Evolutionary conservation across 225 moss, liverwort and hornwort genomes (phyloP).

Genomic region (Straminergon stramineum): DNA sequence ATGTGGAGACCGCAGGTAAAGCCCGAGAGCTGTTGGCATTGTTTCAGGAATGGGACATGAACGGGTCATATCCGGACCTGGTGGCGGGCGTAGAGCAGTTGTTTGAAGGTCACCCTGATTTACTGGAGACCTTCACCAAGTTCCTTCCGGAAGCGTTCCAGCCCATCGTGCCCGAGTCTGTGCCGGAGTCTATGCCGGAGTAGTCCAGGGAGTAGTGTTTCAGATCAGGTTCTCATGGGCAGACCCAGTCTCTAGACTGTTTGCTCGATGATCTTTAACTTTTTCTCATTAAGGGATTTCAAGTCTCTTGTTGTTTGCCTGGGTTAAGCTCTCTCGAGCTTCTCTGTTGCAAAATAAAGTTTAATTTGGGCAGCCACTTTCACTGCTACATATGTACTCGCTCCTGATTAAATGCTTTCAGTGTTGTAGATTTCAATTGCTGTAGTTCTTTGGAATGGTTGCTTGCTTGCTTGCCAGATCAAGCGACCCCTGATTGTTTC

Average conservation of each 20-base stretch:
- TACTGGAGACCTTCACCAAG: neutral
- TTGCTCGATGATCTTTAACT: neutral
- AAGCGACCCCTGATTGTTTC: neutral
- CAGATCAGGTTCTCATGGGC: too few species aligned
- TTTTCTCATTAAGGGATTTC: neutral
- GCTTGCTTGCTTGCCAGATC: neutral
- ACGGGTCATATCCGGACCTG: neutral
- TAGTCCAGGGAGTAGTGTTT: neutral
- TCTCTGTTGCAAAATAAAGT: neutral
- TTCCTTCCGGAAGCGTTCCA: neutral
- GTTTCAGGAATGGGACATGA: too few species aligned
- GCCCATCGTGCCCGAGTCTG: too few species aligned
- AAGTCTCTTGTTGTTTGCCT: neutral
- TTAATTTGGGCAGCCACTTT: neutral
- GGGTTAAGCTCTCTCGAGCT: neutral
- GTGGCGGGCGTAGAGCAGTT: neutral
- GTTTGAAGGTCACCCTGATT: neutral
- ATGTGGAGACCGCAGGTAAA: too few species aligned
- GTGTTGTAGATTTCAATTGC: too few species aligned
- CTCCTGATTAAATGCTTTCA: neutral
- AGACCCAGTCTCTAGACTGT: neutral
- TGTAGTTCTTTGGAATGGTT: too few species aligned
- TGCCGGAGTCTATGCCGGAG: neutral
- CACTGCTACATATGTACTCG: neutral
- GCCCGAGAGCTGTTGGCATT: too few species aligned